These are phyloP conservation scores for Naegleria gruberi DNA, from an alignment of 208 protist species.

Conservation along the genomic window DNA sequence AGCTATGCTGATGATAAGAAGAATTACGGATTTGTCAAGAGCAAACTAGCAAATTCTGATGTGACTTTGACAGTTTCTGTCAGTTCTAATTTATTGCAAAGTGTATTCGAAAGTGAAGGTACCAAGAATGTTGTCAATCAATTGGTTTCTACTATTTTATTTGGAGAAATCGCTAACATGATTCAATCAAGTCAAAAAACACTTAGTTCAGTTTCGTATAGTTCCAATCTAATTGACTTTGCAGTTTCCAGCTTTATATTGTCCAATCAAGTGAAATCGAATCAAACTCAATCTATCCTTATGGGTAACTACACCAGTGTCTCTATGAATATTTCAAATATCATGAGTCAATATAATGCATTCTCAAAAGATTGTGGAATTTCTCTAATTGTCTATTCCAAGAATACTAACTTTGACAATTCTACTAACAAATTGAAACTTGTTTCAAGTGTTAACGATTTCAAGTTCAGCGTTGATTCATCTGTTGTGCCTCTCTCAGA, in stretches of 20 bases:
- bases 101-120: not conserved
- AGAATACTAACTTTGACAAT: not conserved
- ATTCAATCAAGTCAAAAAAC: not conserved
- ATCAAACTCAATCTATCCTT: not conserved
- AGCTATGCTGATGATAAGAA: not conserved
- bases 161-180: not conserved
- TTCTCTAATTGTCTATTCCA: not conserved
- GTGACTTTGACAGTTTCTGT: not conserved
- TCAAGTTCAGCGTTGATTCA: not conserved
- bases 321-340: not conserved
- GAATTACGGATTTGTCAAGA: not conserved
- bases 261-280: not conserved
- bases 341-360: not conserved
- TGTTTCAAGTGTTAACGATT: not conserved
- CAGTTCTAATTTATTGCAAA: not conserved
- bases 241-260: not conserved
- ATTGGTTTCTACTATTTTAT: not conserved
- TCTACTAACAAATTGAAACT: not conserved
- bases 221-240: not conserved
- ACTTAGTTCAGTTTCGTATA: not conserved
- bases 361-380: not conserved
- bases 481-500: not conserved
- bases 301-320: not conserved
- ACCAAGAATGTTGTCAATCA: not conserved
- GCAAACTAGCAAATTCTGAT: not conserved